phyloP scores from a whole-genome alignment of 495 filamentous ascomycete genomes.

The Xylaria cubensis region DNA sequence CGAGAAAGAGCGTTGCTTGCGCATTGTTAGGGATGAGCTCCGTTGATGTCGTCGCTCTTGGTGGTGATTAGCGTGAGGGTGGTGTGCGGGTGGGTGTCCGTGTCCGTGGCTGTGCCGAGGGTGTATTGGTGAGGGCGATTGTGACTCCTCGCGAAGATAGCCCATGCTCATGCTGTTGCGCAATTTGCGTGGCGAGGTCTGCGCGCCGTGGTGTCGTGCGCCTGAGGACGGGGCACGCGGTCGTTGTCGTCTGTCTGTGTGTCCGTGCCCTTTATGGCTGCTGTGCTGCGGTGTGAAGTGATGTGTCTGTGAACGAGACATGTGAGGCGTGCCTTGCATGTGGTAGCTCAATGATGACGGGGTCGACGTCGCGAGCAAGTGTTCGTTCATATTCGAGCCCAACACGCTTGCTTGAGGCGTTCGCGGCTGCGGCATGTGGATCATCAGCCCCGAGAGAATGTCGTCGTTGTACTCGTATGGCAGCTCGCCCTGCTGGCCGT shows the following conservation, averaged over 20 bases:
- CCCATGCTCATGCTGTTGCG: constrained; percentile 36
- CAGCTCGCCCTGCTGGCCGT: constrained; percentile 34
- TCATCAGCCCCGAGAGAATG: constrained; percentile 46
- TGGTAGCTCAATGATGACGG: constrained; percentile 15
- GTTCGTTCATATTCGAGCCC: constrained; percentile 27
- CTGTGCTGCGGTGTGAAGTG: constrained; percentile 27
- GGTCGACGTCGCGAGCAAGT: constrained; percentile 23
- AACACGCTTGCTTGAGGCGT: constrained; percentile 33
- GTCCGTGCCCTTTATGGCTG: constrained; percentile 19
- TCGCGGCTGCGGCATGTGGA: constrained; percentile 48
- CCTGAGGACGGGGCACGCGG: constrained; percentile 53
- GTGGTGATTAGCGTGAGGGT: not conserved
- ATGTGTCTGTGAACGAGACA: constrained; percentile 19
- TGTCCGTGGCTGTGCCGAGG: no score
- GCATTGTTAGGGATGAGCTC: constrained; percentile 34
- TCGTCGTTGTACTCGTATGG: constrained; percentile 39
- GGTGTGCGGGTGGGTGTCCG: no score
- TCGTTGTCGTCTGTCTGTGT: constrained; percentile 40
- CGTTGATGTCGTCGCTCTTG: constrained; percentile 27
- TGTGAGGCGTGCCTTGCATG: constrained; percentile 11
- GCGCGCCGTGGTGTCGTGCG: constrained; percentile 43
- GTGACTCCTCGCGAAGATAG: constrained; percentile 35
- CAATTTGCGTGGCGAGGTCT: constrained; percentile 48
- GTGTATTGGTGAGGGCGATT: constrained; percentile 28
- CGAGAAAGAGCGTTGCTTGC: constrained; percentile 37